Evolutionary conservation across 2,329 filamentous ascomycete species (phyloP).

Genomic region (Tolypocladium endophyticum): DNA sequence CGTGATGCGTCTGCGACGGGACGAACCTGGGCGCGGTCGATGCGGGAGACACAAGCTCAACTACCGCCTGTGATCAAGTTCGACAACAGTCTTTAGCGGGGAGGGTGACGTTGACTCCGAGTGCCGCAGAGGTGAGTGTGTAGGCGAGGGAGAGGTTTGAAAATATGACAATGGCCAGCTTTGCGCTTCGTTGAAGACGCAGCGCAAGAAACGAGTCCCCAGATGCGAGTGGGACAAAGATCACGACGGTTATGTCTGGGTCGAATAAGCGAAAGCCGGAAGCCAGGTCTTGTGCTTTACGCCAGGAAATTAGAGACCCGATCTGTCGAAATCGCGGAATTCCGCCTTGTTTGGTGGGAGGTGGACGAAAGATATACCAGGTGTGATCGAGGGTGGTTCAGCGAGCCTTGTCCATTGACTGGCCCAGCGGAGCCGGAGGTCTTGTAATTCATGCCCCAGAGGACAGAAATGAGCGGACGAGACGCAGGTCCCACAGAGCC

Average conservation of each 20-base stretch:
- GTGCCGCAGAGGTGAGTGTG: background rate
- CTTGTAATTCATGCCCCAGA: slow-evolving; percentile 17
- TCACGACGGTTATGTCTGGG: background rate
- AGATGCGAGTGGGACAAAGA: background rate
- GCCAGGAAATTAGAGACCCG: background rate
- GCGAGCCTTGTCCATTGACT: background rate
- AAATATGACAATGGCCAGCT: background rate
- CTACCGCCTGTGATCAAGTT: background rate
- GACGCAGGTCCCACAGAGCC: slow-evolving; percentile 8
- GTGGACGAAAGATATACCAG: background rate
- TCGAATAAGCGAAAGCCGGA: background rate
- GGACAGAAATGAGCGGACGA: slow-evolving; percentile 12
- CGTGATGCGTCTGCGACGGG: slow-evolving; percentile 33
- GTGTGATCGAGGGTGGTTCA: background rate
- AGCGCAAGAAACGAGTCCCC: background rate
- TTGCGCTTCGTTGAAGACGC: background rate
- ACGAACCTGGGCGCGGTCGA: background rate
- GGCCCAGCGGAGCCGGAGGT: slow-evolving; percentile 14
- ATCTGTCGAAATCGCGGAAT: background rate
- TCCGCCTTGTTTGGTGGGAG: background rate
- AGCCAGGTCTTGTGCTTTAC: background rate
- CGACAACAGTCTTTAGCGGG: background rate
- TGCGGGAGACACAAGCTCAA: background rate
- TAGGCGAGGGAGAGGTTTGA: background rate
- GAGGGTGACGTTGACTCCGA: background rate